Percentiles rank a stretch among this genome's conserved stretches.
phyloP scores from a whole-genome alignment of 306 rosid species.

The Casuarina cunninghamiana region DNA sequence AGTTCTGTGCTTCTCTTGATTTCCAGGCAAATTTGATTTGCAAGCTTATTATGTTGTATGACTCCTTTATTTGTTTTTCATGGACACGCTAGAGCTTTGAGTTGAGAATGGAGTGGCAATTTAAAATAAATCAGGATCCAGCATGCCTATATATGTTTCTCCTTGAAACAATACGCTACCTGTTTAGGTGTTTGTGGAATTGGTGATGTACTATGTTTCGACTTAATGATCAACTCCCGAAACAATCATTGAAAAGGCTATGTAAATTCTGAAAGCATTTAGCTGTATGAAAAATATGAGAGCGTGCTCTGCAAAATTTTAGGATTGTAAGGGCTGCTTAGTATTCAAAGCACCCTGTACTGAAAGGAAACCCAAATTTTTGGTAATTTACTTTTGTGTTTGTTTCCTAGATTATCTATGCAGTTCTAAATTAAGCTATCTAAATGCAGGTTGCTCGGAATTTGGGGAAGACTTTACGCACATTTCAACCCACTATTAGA shows the following conservation, averaged over 20 bases:
- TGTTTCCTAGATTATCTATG: neutral
- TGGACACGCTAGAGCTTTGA: slow-evolving; percentile 9
- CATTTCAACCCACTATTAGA: slow-evolving; percentile 94
- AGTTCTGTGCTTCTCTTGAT: neutral
- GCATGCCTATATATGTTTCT: neutral
- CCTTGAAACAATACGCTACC: neutral
- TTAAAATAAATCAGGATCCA: neutral
- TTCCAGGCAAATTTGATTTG: slow-evolving; percentile 16
- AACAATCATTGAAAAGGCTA: neutral
- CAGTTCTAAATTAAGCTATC: slow-evolving; percentile 20
- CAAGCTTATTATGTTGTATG: neutral
- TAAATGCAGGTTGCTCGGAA: slow-evolving; percentile 88
- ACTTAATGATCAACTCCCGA: neutral
- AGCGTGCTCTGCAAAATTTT: neutral
- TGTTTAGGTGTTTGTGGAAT: neutral
- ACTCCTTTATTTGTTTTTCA: neutral
- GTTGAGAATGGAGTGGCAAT: neutral
- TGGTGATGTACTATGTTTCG: neutral
- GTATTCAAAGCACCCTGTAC: neutral
- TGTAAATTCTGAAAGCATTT: neutral
- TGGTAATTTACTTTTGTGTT: neutral
- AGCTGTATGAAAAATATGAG: neutral
- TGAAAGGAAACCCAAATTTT: neutral
- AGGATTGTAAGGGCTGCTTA: slow-evolving; percentile 1
- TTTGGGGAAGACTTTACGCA: slow-evolving; percentile 88